Percentiles rank a stretch among this genome's conserved stretches.
Conservation (phyloP, 306 rosid species). For the Lupinus albus region DNA sequence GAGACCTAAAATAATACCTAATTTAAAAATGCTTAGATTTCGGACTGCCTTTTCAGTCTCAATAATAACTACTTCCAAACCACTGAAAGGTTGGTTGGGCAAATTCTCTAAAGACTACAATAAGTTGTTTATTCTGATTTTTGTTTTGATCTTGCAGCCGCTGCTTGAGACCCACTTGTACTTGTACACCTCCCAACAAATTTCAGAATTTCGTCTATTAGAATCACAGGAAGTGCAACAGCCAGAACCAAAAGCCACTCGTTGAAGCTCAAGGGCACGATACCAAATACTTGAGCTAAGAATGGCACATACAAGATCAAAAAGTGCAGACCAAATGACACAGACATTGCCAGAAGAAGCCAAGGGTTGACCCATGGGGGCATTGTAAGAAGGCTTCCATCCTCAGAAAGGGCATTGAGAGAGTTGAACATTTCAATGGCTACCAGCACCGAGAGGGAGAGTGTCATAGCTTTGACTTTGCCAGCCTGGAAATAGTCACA, state of each 20-base stretch:
- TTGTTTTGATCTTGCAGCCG: constrained; percentile 52
- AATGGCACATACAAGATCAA: constrained; percentile 87
- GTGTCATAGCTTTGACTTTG: constrained; percentile 83
- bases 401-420: constrained; percentile 87
- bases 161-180: constrained; percentile 46
- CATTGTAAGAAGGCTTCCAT: constrained; percentile 88
- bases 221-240: constrained; percentile 61
- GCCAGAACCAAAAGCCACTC: constrained; percentile 64
- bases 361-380: constrained; percentile 98
- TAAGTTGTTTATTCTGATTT: constrained; percentile 61
- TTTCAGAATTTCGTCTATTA: constrained; percentile 64
- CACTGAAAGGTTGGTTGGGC: constrained; percentile 38
- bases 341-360: constrained; percentile 92
- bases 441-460: constrained; percentile 89
- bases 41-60: constrained; percentile 43
- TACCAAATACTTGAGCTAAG: constrained; percentile 75
- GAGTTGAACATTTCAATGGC: constrained; percentile 98
- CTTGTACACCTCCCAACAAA: constrained; percentile 49
- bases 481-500: constrained; percentile 81
- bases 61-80: constrained; percentile 20
- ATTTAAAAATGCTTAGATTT: constrained; percentile 34
- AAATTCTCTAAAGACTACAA: constrained; percentile 38
- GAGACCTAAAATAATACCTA: constrained; percentile 49
- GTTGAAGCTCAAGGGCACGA: constrained; percentile 75
- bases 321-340: constrained; percentile 87